Conservation (phyloP, 179 eudicot species). For the Camellia oleifera region DNA sequence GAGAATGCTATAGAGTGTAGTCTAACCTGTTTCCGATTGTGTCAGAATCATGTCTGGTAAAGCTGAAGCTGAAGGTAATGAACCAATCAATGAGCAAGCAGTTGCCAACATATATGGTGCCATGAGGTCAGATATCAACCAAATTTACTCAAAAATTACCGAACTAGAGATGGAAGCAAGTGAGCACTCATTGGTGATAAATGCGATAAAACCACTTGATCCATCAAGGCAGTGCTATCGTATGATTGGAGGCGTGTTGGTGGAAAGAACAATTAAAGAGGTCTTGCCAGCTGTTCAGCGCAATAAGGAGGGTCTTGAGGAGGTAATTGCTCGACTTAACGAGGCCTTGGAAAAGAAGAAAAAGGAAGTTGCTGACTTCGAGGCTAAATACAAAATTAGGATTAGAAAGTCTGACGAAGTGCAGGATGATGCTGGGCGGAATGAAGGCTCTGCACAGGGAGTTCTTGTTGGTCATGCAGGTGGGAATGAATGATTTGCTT, state of each 20-base stretch:
- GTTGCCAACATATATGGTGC: conserved; percentile 69
- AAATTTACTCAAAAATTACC: conserved; percentile 81
- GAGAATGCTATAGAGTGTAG: neutral
- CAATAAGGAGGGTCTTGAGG: conserved; percentile 86
- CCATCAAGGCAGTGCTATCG: conserved; percentile 77
- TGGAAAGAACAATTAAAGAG: conserved; percentile 85
- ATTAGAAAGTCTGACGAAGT: conserved; percentile 65
- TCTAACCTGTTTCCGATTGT: neutral
- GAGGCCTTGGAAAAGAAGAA: conserved; percentile 84
- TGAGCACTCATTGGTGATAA: conserved; percentile 81
- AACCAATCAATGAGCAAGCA: conserved; percentile 81
- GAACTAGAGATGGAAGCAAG: conserved; percentile 97
- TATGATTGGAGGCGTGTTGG: conserved; percentile 93
- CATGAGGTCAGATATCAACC: conserved; percentile 77
- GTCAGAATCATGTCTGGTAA: conserved; percentile 42
- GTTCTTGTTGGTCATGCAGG: conserved; percentile 92
- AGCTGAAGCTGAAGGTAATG: conserved; percentile 43
- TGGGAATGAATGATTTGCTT: conserved; percentile 25
- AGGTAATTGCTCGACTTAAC: conserved; percentile 72
- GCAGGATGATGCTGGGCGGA: conserved; percentile 56
- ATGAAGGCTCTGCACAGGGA: conserved; percentile 91
- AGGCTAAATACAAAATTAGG: conserved; percentile 73
- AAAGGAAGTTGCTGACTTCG: conserved; percentile 69
- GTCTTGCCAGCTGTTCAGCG: conserved; percentile 88
- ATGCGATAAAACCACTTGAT: conserved; percentile 70